phyloP scores from a whole-genome alignment of 2,329 filamentous ascomycete genomes.

The Orbilia ellipsospora region DNA sequence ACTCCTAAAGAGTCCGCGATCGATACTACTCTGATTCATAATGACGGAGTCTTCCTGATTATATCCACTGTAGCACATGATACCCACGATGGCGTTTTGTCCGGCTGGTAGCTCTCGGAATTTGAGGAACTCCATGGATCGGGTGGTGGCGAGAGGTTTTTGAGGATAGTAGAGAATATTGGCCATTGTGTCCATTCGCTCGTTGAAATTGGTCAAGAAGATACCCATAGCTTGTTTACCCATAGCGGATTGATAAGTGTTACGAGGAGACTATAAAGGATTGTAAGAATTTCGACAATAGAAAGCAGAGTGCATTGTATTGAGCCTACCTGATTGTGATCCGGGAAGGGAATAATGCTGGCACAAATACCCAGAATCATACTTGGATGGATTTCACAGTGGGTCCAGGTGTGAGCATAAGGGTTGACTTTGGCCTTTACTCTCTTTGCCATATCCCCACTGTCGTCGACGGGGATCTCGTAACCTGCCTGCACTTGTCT shows the following conservation, averaged over 20 bases:
- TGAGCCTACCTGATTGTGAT: constrained; percentile 84
- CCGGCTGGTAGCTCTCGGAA: constrained; percentile 97
- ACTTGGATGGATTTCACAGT: constrained; percentile 98
- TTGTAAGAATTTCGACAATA: constrained; percentile 60
- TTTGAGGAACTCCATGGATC: constrained; percentile 98
- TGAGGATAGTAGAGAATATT: constrained; percentile 99
- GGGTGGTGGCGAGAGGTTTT: constrained; percentile 93
- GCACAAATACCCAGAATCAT: constrained; percentile 99
- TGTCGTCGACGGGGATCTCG: constrained; percentile 71
- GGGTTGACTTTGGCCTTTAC: constrained; percentile 89
- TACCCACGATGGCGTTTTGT: constrained; percentile 98
- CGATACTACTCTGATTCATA: constrained; percentile 99
- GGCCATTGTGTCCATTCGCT: constrained; percentile 99
- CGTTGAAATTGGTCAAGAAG: constrained; percentile 94
- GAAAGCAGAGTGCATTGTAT: background rate
- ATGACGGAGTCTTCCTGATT: constrained; percentile 99
- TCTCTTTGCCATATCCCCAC: constrained; percentile 80
- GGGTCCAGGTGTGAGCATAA: constrained; percentile 85
- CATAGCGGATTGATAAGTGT: constrained; percentile 99
- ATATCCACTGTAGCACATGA: constrained; percentile 96
- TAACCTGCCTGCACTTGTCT: constrained; percentile 76
- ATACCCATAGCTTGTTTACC: constrained; percentile 99
- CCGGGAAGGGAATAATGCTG: constrained; percentile 99
- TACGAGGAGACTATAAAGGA: constrained; percentile 81
- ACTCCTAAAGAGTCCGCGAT: constrained; percentile 95